phyloP scores from a whole-genome alignment of 805 yeast genomes.

The Cyberlindnera maritima region DNA sequence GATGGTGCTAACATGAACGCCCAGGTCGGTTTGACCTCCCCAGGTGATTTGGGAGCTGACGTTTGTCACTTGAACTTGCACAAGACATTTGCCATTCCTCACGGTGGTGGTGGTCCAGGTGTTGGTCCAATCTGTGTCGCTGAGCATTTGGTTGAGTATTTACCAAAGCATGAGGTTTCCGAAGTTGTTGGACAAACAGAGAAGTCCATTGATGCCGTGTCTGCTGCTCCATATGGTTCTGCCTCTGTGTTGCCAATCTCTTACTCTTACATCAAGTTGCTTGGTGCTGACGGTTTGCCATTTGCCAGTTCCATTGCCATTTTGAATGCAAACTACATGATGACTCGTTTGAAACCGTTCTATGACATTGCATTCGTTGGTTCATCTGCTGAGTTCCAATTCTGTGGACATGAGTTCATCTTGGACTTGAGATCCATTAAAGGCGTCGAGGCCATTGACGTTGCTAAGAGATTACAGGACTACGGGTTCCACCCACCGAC shows the following conservation, averaged over 20 bases:
- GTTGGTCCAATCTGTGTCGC: slow-evolving; percentile 97
- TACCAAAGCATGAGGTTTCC: slow-evolving; percentile 75
- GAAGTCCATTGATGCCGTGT: slow-evolving; percentile 68
- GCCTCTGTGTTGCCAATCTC: slow-evolving; percentile 92
- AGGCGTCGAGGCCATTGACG: slow-evolving; percentile 86
- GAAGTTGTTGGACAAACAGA: slow-evolving; percentile 39
- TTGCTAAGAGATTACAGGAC: slow-evolving; percentile 96
- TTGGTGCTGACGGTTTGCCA: slow-evolving; percentile 84
- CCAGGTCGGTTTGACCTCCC: slow-evolving; percentile 94
- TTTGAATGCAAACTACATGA: slow-evolving; percentile 95
- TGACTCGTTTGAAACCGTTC: slow-evolving; percentile 65
- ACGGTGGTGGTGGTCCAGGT: slow-evolving; percentile 99
- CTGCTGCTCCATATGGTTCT: slow-evolving; percentile 95
- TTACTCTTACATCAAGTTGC: slow-evolving; percentile 90
- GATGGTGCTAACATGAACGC: slow-evolving; percentile 99
- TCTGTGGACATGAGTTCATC: slow-evolving; percentile 96
- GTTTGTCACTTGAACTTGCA: slow-evolving; percentile 96
- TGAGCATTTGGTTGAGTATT: slow-evolving; percentile 70
- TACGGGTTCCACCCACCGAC: slow-evolving; percentile 99
- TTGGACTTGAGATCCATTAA: slow-evolving; percentile 87
- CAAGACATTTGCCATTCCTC: slow-evolving; percentile 96
- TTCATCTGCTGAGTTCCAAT: slow-evolving; percentile 50
- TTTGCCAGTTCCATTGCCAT: slow-evolving; percentile 88
- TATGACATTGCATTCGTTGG: slow-evolving; percentile 77
- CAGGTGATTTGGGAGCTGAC: slow-evolving; percentile 97